These are phyloP conservation scores for Trichoderma sp. DNA, from an alignment of 2,329 filamentous ascomycete species.

Conservation along the genomic window DNA sequence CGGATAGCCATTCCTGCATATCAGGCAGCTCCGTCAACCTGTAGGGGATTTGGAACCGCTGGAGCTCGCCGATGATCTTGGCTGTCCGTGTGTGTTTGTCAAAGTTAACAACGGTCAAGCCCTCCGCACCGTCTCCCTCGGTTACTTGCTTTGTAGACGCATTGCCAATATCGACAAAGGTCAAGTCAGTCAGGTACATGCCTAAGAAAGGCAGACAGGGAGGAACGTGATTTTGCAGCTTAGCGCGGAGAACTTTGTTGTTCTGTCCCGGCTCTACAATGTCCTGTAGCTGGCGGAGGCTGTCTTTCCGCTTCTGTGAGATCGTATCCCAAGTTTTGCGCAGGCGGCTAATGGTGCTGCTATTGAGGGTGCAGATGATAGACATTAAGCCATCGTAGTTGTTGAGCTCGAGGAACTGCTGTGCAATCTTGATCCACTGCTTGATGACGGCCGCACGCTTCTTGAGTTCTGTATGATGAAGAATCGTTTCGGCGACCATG, in stretches of 20 bases:
- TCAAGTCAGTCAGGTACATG: constrained; percentile 94
- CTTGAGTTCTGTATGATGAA: constrained; percentile 86
- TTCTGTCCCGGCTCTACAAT: constrained; percentile 90
- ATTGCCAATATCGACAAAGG: constrained; percentile 94
- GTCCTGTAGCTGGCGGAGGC: constrained; percentile 75
- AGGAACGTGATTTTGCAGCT: constrained; percentile 81
- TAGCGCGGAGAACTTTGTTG: constrained; percentile 80
- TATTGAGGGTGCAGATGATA: constrained; percentile 91
- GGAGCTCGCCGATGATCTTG: constrained; percentile 92
- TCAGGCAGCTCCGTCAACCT: constrained; percentile 79
- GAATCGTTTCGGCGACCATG: constrained; percentile 88
- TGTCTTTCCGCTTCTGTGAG: constrained; percentile 77
- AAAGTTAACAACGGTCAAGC: constrained; percentile 88
- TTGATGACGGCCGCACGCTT: constrained; percentile 89
- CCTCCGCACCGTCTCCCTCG: constrained; percentile 63
- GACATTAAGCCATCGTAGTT: constrained; percentile 98
- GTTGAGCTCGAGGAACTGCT: constrained; percentile 82
- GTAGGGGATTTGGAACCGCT: constrained; percentile 95
- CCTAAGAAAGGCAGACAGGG: constrained; percentile 95
- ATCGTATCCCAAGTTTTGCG: constrained; percentile 91
- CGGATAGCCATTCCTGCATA: constrained; percentile 89
- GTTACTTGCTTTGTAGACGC: constrained; percentile 76
- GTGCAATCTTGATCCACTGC: constrained; percentile 95
- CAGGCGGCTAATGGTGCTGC: constrained; percentile 84
- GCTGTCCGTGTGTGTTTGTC: constrained; percentile 95